Evolutionary conservation across 768 basidiomycete genomes (phyloP).

Genomic region (Termitomyces sp.): DNA sequence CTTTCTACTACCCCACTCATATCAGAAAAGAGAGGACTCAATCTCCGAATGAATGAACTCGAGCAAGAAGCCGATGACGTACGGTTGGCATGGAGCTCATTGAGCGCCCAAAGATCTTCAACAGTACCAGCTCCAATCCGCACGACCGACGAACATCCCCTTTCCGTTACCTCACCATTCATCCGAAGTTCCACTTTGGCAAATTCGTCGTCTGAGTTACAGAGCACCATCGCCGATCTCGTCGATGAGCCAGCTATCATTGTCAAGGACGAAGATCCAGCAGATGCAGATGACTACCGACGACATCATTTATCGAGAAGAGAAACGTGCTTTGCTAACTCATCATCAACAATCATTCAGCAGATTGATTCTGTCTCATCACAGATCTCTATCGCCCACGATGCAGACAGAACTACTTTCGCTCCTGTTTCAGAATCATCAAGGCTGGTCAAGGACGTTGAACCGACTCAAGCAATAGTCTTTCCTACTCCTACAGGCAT

Average conservation of each 20-base stretch:
- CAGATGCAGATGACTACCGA: background rate
- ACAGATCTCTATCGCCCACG: background rate
- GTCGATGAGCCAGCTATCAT: background rate
- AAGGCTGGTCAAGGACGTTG: background rate
- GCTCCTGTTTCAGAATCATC: background rate
- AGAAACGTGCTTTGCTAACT: background rate
- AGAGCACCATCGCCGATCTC: background rate
- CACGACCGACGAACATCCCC: background rate
- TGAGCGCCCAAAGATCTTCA: background rate
- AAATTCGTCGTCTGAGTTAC: background rate
- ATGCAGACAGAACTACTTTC: background rate
- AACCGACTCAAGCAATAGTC: background rate
- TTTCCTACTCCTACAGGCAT: background rate
- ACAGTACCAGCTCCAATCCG: too few relatives aligned
- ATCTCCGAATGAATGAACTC: background rate
- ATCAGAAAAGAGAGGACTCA: background rate
- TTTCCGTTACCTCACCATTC: background rate
- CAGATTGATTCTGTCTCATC: background rate
- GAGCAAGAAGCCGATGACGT: slow-evolving; percentile 8
- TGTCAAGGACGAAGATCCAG: background rate
- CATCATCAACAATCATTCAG: background rate
- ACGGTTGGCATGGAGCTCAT: slow-evolving; percentile 3
- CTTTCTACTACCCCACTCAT: background rate
- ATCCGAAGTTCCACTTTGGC: background rate
- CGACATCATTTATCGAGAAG: background rate